These are phyloP conservation scores for Bremia lactucae DNA, from an alignment of 352 stramenopile genomes.

Conservation along the genomic window DNA sequence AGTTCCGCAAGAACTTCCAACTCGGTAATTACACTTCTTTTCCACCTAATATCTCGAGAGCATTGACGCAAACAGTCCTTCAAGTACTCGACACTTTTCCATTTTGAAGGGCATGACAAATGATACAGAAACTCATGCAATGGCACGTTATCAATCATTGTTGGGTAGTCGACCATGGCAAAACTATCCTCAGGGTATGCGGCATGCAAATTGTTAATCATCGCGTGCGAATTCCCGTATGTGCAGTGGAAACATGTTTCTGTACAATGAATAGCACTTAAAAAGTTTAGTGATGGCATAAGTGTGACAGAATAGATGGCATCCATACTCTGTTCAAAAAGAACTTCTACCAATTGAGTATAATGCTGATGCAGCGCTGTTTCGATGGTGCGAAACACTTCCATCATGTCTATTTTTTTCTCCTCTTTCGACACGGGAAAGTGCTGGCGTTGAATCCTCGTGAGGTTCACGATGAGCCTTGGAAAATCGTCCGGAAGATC, in stretches of 20 bases:
- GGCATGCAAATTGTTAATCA: conserved; percentile 38
- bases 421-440: conserved; percentile 20
- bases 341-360: conserved; percentile 42
- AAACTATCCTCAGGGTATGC: conserved; percentile 50
- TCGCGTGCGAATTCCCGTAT: conserved; percentile 38
- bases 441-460: conserved; percentile 39
- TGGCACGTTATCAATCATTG: conserved; percentile 39
- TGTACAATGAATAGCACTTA: conserved; percentile 6
- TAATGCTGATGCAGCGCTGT: conserved; percentile 44
- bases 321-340: conserved; percentile 55
- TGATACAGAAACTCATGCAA: conserved; percentile 56
- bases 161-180: conserved; percentile 67
- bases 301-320: neutral
- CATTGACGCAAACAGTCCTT: conserved; percentile 65
- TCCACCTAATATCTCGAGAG: conserved; percentile 75
- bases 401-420: conserved; percentile 19
- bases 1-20: conserved; percentile 60
- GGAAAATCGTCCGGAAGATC: conserved; percentile 62
- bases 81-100: conserved; percentile 74
- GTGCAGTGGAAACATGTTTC: conserved; percentile 61
- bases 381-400: conserved; percentile 40
- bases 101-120: conserved; percentile 48
- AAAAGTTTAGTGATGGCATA: neutral
- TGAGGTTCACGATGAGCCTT: conserved; percentile 55
- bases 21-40: conserved; percentile 53